phyloP scores from a whole-genome alignment of 2,329 filamentous ascomycete species.

The Cryoendolithus antarcticus region DNA sequence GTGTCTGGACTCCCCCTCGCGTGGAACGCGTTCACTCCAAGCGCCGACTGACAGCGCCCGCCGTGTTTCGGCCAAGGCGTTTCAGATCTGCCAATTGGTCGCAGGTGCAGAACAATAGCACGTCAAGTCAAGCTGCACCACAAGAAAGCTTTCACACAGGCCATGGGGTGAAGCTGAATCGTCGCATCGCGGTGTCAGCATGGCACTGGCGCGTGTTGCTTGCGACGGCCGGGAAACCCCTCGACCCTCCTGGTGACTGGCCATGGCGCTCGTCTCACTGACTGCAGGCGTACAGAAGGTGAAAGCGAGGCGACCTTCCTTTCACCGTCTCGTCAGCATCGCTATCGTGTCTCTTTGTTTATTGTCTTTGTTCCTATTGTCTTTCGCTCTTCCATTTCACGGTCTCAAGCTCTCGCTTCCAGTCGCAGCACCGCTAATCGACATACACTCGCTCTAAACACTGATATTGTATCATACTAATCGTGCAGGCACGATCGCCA shows the following conservation, averaged over 20 bases:
- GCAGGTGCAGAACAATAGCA: too few relatives aligned
- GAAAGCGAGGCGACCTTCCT: neutral
- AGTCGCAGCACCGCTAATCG: neutral
- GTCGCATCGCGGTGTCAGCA: too few relatives aligned
- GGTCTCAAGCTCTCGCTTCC: neutral
- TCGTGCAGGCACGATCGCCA: constrained; percentile 5
- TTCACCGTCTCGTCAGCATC: neutral
- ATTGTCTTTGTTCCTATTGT: constrained; percentile 1
- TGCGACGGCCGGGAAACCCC: too few relatives aligned
- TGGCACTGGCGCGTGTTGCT: too few relatives aligned
- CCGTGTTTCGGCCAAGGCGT: too few relatives aligned
- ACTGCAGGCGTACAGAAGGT: neutral
- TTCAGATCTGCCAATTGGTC: too few relatives aligned
- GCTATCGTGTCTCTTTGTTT: constrained; percentile 2
- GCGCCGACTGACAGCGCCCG: too few relatives aligned
- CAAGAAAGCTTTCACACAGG: too few relatives aligned
- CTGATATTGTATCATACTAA: neutral
- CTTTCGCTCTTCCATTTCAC: neutral
- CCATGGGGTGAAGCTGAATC: too few relatives aligned
- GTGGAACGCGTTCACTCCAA: too few relatives aligned
- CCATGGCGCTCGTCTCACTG: neutral
- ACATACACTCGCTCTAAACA: constrained; percentile 1
- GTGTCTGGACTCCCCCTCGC: too few relatives aligned
- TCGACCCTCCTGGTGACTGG: neutral
- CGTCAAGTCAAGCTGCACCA: too few relatives aligned